Percentiles rank a stretch among this genome's conserved stretches.
These are phyloP conservation scores for Fraxinus ornus DNA, from an alignment of 305 asterid genomes.

Conservation along the genomic window DNA sequence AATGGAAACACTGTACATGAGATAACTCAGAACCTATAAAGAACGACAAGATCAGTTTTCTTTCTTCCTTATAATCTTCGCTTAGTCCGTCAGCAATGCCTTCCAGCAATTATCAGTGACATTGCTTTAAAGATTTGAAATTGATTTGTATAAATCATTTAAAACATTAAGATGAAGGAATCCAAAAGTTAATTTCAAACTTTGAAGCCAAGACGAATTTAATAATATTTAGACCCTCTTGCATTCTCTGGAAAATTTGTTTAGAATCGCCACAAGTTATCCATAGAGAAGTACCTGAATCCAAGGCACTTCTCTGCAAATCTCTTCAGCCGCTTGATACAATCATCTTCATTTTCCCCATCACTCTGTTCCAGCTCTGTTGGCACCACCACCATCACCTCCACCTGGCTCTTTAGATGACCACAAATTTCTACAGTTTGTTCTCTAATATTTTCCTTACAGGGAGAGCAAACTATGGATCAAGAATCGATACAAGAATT, in stretches of 20 bases:
- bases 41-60: too few species aligned
- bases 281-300: constrained; percentile 51
- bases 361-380: constrained; percentile 68
- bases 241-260: neutral
- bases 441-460: constrained; percentile 50
- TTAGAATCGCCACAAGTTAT: neutral
- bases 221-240: too few species aligned
- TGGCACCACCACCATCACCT: constrained; percentile 44
- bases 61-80: too few species aligned
- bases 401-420: constrained; percentile 78
- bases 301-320: constrained; percentile 80
- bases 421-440: constrained; percentile 66
- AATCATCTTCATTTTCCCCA: constrained; percentile 70
- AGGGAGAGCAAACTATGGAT: constrained; percentile 37
- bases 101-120: constrained; percentile 1
- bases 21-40: too few species aligned
- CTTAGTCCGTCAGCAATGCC: too few species aligned
- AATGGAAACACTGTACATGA: too few species aligned
- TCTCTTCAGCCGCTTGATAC: constrained; percentile 57
- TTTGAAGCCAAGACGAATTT: neutral
- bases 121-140: too few species aligned
- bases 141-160: too few species aligned
- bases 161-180: neutral
- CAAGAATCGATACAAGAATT: constrained; percentile 25
- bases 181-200: neutral